Evolutionary conservation across 2,329 filamentous ascomycete genomes (phyloP).

Genomic region (Fusarium subtropicale): DNA sequence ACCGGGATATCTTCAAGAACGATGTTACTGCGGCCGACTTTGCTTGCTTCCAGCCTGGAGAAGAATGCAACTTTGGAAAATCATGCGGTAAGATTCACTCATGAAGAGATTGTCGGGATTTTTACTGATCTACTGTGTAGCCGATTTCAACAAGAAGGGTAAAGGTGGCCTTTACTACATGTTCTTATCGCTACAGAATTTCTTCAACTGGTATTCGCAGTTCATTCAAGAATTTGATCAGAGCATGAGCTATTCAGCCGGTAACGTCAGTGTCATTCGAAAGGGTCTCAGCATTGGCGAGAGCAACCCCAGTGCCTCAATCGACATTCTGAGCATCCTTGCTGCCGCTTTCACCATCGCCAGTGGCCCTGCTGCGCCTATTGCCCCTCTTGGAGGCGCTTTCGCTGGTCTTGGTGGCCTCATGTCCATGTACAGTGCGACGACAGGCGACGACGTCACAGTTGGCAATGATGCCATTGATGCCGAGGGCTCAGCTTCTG

Average conservation of each 20-base stretch:
- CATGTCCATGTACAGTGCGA: not conserved
- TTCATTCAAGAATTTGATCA: not conserved
- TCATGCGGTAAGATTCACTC: too few relatives aligned
- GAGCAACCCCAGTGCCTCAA: not conserved
- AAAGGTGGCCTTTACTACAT: constrained; percentile 3
- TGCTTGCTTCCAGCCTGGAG: too few relatives aligned
- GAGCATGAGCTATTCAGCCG: not conserved
- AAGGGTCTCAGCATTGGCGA: constrained; percentile 4
- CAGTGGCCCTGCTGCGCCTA: not conserved
- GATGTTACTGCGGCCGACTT: too few relatives aligned
- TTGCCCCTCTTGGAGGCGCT: not conserved
- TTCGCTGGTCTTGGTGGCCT: constrained; percentile 4
- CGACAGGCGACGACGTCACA: too few relatives aligned
- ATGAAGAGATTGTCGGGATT: too few relatives aligned
- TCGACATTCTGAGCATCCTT: not conserved
- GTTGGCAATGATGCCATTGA: not conserved
- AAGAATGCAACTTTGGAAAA: too few relatives aligned
- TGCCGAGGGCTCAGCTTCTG: not conserved
- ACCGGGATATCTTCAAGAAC: too few relatives aligned
- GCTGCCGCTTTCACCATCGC: constrained; percentile 9
- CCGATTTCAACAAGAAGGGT: constrained; percentile 3
- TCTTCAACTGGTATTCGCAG: not conserved
- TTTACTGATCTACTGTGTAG: not conserved
- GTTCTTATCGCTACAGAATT: constrained; percentile 5
- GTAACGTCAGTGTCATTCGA: not conserved